Evolutionary conservation across 441 rosid genomes (phyloP).

Genomic region (Populus hybrid): DNA sequence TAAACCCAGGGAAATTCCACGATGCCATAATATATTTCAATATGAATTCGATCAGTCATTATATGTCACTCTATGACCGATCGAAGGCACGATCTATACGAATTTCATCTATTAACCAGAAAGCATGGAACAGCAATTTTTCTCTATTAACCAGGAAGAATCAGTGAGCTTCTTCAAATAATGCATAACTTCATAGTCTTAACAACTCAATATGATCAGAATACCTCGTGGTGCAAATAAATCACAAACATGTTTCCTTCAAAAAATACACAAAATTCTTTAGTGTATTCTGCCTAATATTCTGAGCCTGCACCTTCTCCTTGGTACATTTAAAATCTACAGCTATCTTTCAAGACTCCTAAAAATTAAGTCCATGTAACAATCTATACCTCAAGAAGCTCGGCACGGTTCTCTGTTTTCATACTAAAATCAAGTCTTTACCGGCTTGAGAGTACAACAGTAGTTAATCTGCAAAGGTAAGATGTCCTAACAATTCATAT

Average conservation of each 20-base stretch:
- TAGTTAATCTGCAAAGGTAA: background rate
- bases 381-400: background rate
- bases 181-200: background rate
- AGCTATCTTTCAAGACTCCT: background rate
- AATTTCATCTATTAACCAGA: background rate
- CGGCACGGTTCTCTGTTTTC: background rate
- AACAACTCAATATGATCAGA: background rate
- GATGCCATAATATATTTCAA: no score
- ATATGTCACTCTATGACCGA: no score
- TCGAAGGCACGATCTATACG: no score
- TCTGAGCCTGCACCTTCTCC: background rate
- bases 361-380: background rate
- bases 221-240: background rate
- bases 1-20: no score
- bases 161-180: background rate
- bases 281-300: background rate
- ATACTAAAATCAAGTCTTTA: background rate
- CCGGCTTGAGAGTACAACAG: background rate
- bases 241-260: background rate
- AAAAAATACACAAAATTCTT: background rate
- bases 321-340: background rate
- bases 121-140: background rate
- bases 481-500: background rate
- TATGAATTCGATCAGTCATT: no score
- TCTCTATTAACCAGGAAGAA: background rate